Conservation (phyloP, 495 filamentous ascomycete genomes). For the Neurospora intermedia region DNA sequence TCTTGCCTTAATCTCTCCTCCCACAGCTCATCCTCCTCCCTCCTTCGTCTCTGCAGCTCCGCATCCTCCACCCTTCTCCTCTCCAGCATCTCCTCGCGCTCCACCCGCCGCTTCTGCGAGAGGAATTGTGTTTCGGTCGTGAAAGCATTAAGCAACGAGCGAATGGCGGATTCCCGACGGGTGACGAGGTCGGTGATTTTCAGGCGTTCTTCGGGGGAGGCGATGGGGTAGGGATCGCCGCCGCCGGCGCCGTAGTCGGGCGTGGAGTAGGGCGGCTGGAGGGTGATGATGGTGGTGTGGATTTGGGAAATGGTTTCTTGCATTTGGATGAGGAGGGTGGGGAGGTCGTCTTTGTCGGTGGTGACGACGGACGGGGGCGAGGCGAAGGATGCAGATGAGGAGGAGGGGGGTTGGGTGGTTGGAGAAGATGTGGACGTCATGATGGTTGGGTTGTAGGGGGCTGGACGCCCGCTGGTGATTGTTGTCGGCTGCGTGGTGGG, state of each 20-base stretch:
- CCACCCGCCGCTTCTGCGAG: slow-evolving; percentile 7
- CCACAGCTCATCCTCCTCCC: slow-evolving; percentile 22
- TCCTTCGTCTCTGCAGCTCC: slow-evolving; percentile 17
- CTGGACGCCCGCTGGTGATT: background rate
- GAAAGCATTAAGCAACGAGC: slow-evolving; percentile 14
- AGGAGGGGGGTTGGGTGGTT: background rate
- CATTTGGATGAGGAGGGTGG: slow-evolving; percentile 23
- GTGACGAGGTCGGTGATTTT: slow-evolving; percentile 23
- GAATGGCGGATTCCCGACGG: slow-evolving; percentile 16
- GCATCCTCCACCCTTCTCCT: slow-evolving; percentile 24
- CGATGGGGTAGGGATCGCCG: background rate
- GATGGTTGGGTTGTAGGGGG: background rate
- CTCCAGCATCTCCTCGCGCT: slow-evolving; percentile 19
- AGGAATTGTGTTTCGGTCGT: slow-evolving; percentile 13
- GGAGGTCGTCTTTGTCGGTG: slow-evolving; percentile 14
- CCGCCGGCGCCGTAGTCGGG: too few species aligned
- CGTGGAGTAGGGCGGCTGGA: slow-evolving; percentile 1
- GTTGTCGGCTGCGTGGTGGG: background rate
- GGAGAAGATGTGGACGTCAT: background rate
- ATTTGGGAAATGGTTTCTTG: slow-evolving; percentile 26
- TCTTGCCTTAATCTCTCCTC: slow-evolving; percentile 9
- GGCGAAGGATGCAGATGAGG: too few species aligned
- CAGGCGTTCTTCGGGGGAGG: slow-evolving; percentile 14
- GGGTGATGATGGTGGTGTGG: slow-evolving; percentile 15
- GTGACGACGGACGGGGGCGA: too few species aligned